Conservation (phyloP, 805 yeast genomes). For the Isabelozyma pseudorhagii region DNA sequence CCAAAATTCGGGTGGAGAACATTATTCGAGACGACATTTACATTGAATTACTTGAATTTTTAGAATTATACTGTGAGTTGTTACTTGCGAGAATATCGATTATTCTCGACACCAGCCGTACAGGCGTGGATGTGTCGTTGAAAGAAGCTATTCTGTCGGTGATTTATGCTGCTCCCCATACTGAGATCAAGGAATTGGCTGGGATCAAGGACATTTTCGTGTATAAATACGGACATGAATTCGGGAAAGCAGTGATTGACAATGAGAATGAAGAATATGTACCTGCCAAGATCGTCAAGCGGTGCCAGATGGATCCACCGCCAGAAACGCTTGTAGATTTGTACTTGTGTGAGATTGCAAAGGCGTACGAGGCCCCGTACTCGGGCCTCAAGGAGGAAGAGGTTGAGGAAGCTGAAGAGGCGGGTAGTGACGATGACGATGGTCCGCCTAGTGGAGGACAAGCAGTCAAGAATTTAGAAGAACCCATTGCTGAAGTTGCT, state of each 20-base stretch:
- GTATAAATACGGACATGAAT: conserved; percentile 66
- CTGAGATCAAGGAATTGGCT: conserved; percentile 72
- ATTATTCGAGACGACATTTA: conserved; percentile 79
- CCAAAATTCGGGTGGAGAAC: conserved; percentile 78
- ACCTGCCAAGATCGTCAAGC: conserved; percentile 61
- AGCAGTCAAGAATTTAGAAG: conserved; percentile 12
- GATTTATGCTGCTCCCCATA: conserved; percentile 64
- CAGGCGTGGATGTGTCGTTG: conserved; percentile 55
- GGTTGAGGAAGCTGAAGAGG: conserved; percentile 11
- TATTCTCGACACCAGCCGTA: conserved; percentile 41
- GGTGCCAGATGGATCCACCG: conserved; percentile 71
- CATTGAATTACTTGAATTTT: conserved; percentile 71
- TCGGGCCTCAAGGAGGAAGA: conserved; percentile 44
- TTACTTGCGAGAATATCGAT: conserved; percentile 70
- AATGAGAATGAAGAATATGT: conserved; percentile 46
- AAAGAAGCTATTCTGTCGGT: conserved; percentile 73
- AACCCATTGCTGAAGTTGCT: conserved; percentile 16
- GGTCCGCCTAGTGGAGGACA: conserved; percentile 25
- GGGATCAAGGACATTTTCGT: conserved; percentile 60
- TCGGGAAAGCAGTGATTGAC: conserved; percentile 51
- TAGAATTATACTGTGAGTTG: conserved; percentile 81
- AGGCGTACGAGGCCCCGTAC: conserved; percentile 73
- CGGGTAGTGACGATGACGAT: conserved; percentile 27
- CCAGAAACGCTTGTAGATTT: conserved; percentile 58
- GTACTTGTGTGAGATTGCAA: conserved; percentile 77